Evolutionary conservation across 345 rosid genomes (phyloP).

Genomic region (Corchorus capsularis): DNA sequence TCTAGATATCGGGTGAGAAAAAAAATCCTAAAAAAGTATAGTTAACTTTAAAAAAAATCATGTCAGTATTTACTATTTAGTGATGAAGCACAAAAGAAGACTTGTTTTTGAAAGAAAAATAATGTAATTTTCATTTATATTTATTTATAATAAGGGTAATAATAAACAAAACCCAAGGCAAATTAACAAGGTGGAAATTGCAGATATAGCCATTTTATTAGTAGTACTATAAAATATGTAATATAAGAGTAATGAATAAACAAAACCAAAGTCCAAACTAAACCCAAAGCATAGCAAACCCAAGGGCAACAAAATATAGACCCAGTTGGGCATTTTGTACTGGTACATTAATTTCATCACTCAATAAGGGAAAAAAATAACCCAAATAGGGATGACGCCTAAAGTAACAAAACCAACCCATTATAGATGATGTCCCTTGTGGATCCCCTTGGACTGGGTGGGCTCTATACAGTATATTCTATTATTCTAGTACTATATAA

Average conservation of each 20-base stretch:
- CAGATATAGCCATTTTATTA: too few species aligned
- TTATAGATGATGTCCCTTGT: slow-evolving; percentile 4
- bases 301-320: slow-evolving; percentile 15
- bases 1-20: too few species aligned
- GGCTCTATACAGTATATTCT: slow-evolving; percentile 20
- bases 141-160: too few species aligned
- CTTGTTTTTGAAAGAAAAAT: too few species aligned
- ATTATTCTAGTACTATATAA: neutral
- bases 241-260: neutral
- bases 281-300: slow-evolving; percentile 23
- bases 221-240: neutral
- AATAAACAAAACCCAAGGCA: too few species aligned
- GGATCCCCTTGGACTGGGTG: neutral
- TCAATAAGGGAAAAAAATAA: slow-evolving; percentile 53
- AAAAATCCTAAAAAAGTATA: neutral
- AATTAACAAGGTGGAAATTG: too few species aligned
- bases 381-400: slow-evolving; percentile 76
- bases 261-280: neutral
- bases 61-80: too few species aligned
- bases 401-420: slow-evolving; percentile 5
- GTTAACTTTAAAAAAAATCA: too few species aligned
- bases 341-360: slow-evolving; percentile 62
- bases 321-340: slow-evolving; percentile 9
- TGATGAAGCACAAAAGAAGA: too few species aligned
- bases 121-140: too few species aligned